Base-by-base conservation (phyloP, 106 monocot species). In the Alisma plantagoaquatica region DNA sequence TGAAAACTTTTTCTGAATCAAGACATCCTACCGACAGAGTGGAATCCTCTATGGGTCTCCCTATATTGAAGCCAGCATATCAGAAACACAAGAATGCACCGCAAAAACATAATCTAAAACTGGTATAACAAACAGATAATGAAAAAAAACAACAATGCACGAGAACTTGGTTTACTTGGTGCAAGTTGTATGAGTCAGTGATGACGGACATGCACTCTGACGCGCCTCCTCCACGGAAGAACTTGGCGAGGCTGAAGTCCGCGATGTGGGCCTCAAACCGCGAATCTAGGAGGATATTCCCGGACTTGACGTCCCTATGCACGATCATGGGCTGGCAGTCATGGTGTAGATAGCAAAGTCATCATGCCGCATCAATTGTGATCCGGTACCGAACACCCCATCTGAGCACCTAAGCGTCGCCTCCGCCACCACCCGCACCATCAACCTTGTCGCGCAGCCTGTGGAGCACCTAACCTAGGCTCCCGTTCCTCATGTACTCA, bases 141-240 rank as follows among this genome's bases (percentile, higher is more conserved):
- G n/a, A n/a, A n/a, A n/a, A n/a, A n/a, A n/a, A n/a, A n/a, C n/a
- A n/a, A n/a, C n/a, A n/a, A n/a, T n/a, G n/a, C n/a, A n/a, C n/a
- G n/a, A n/a, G n/a, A n/a, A n/a, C n/a, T n/a, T n/a, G n/a, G n/a
- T n/a, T n/a, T 61, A 96, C 94, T 88, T 30, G 94, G 94, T 15
- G 94, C 94, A 41, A 96, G 29, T 88, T 84, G 67, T 96, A 88
- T 31, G 88, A 96, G 1, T 88, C 94, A 15, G 94, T 88, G 31
- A 88, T 68, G 57, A 84, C 94, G 12, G 94, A 88, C 94, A 96
- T 96, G 78, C 73, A 78, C 68, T 96, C 77, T 26, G 88, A 81
- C 16, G 75, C 71, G 23, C 60, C 75, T 5, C 70, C 75, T 43
- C 75, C 73, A 45, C 17, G 67, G 29, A 96, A 31, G 64, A 84